Conservation (phyloP, 2,329 filamentous ascomycete species). For the Tolypocladium ophioglossoides region DNA sequence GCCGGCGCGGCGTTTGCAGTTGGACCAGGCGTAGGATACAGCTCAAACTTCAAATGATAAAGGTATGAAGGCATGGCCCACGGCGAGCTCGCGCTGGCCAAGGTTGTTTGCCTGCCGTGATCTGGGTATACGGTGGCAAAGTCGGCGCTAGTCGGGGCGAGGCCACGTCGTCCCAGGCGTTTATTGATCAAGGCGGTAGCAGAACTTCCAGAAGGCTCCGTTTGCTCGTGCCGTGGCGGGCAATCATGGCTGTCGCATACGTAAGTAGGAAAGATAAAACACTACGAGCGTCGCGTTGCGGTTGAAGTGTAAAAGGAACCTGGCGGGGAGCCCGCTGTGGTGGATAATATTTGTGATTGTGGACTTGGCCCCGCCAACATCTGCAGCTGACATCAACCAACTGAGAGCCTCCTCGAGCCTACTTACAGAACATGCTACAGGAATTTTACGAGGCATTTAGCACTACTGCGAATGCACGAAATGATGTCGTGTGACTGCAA, state of each 20-base stretch:
- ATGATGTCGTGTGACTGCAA: neutral
- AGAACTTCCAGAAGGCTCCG: neutral
- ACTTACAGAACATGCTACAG: no score
- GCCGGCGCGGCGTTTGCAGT: slow-evolving; percentile 4
- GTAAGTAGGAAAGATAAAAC: neutral
- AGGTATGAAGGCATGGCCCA: slow-evolving; percentile 47
- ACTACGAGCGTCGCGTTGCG: neutral
- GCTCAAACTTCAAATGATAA: slow-evolving; percentile 57
- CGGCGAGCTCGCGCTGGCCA: neutral
- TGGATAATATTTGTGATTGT: neutral
- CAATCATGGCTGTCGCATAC: neutral
- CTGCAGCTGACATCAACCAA: neutral
- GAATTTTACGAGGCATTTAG: neutral
- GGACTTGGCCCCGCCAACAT: neutral
- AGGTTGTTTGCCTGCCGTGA: neutral
- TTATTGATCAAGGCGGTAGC: neutral
- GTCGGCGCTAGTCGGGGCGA: neutral
- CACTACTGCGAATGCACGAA: neutral
- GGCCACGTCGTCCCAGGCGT: neutral
- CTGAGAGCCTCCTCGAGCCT: neutral
- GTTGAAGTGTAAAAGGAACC: neutral
- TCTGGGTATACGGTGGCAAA: neutral
- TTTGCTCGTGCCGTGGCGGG: neutral
- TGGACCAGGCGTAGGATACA: slow-evolving; percentile 40
- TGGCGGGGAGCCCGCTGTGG: no score